These are phyloP conservation scores for Murraya koenigii DNA, from an alignment of 345 rosid species.

Conservation along the genomic window DNA sequence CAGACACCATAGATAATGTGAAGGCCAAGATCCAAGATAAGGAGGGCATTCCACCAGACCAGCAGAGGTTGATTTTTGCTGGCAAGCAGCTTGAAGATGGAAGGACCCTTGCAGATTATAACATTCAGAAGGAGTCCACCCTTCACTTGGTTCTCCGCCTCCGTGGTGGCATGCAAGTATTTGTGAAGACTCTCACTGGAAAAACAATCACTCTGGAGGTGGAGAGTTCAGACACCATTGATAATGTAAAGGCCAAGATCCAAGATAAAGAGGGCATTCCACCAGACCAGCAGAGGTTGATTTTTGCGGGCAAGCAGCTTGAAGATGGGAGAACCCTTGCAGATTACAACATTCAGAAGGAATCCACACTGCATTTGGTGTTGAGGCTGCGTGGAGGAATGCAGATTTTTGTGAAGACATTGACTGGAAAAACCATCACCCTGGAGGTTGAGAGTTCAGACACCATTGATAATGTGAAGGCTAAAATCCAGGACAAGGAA, in stretches of 20 bases:
- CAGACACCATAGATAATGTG: conserved; percentile 35
- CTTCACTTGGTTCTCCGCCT: conserved; percentile 38
- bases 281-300: conserved; percentile 42
- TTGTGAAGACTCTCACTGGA: conserved; percentile 37
- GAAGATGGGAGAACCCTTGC: conserved; percentile 42
- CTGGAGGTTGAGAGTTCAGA: conserved; percentile 45
- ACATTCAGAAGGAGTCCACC: conserved; percentile 41
- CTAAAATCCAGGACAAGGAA: conserved; percentile 45
- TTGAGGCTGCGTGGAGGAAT: conserved; percentile 42
- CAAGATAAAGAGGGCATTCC: conserved; percentile 44
- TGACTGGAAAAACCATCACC: conserved; percentile 43
- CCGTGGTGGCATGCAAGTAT: conserved; percentile 39
- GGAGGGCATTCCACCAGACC: conserved; percentile 42
- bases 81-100: conserved; percentile 45
- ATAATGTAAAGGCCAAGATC: conserved; percentile 35
- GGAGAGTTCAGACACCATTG: conserved; percentile 37
- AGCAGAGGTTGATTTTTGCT: conserved; percentile 39
- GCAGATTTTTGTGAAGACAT: conserved; percentile 47
- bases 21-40: conserved; percentile 42
- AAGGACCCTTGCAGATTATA: conserved; percentile 37
- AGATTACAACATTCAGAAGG: conserved; percentile 40
- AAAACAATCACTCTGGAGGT: conserved; percentile 43
- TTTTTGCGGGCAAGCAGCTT: conserved; percentile 40
- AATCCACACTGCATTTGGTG: conserved; percentile 38
- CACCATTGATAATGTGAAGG: conserved; percentile 39